Conservation (phyloP, 2,329 filamentous ascomycete genomes). For the Aphanocladium album region DNA sequence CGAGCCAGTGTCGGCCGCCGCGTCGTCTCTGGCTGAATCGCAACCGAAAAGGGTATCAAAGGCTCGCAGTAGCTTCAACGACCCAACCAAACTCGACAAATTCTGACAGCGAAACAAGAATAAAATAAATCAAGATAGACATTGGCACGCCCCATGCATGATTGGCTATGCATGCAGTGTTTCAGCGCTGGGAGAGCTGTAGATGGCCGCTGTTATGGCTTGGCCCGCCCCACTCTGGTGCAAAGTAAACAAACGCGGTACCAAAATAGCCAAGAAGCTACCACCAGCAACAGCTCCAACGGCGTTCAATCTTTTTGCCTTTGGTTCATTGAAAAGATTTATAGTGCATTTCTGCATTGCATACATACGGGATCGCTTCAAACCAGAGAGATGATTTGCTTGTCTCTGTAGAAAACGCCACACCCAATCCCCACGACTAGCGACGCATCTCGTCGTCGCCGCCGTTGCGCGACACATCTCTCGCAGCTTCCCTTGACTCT, state of each 20-base stretch:
- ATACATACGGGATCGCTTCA: background rate
- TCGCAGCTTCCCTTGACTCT: background rate
- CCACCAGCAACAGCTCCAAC: conserved; percentile 10
- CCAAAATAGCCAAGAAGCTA: conserved; percentile 1
- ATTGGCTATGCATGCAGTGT: background rate
- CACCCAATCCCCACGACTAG: background rate
- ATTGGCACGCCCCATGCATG: background rate
- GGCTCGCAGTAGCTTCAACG: background rate
- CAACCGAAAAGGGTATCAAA: background rate
- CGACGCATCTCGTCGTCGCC: background rate
- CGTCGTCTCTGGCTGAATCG: background rate
- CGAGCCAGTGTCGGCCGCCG: background rate
- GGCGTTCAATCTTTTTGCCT: background rate
- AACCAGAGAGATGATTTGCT: conserved; percentile 10
- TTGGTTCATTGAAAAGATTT: background rate
- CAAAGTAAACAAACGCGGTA: conserved; percentile 30
- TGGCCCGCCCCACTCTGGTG: conserved; percentile 13
- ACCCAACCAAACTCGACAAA: background rate
- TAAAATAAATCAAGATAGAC: background rate
- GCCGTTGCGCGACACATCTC: background rate
- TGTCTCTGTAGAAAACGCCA: background rate
- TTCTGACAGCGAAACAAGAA: background rate
- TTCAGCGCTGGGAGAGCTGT: background rate
- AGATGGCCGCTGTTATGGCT: background rate
- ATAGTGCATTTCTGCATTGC: conserved; percentile 6